Base-by-base conservation (phyloP, 768 basidiomycete species). In the Hemileccinum impolitum region DNA sequence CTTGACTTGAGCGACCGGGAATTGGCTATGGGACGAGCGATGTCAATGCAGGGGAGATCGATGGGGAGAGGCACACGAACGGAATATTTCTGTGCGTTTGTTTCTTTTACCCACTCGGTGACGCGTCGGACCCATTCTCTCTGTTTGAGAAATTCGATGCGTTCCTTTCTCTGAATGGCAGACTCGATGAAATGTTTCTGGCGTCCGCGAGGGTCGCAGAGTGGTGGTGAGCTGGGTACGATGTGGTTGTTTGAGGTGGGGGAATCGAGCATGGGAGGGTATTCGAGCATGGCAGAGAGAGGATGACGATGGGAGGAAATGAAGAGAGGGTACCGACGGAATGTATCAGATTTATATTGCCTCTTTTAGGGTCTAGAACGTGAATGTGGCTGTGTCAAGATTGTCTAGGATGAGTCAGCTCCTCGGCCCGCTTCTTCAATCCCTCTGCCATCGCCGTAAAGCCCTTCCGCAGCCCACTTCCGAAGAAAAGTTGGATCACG, bases 401-500 rank as follows among this genome's bases (percentile, higher is more conserved):
- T 63, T 59, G 63, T 64, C 59, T 59, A 26, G 30, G 46, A 54
- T 64, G 47, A 51, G 55, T 64, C 57, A 63, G 42, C 44, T 52
- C 55, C 59, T 86, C 84, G 1, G 76, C 70, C 35, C 75, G 64
- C 45, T 57, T 58, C 64, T 86, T 85, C 57, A 87, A 64, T 0
- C 72, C 78, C 41, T 79, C 75, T 0, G 77, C 82, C 70, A 81
- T 79, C 1, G 78, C 82, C 8, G 60, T 53, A 41, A 83, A 80
- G 0, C 75, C 79, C 43, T 62, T 36, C 23, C 62, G 60, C 43
- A 87, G 60, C 37, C 76, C 73, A 13, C 57, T 51, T 13, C 72
- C 66, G 13, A 80, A 58, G 45, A 78, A 71, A 35, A 70, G 66
- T 54, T 70, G 72, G 45, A 85, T 64, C 10, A 80, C 1, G 55